Evolutionary conservation across 768 basidiomycete genomes (phyloP).

Genomic region (Suillus plorans): DNA sequence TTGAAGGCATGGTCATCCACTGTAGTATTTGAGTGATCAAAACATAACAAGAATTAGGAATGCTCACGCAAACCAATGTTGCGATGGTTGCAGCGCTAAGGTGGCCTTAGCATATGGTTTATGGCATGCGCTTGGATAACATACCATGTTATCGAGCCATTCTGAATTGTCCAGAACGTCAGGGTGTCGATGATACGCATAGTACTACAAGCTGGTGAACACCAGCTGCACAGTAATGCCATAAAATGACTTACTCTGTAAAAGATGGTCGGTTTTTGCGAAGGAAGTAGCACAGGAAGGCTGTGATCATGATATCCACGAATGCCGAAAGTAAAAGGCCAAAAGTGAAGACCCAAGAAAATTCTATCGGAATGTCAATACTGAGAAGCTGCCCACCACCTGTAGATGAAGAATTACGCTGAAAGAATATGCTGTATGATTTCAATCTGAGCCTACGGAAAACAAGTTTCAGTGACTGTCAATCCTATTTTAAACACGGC

Average conservation of each 20-base stretch:
- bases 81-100: slow-evolving; percentile 15
- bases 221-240: background rate
- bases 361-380: background rate
- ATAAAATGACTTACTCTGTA: slow-evolving; percentile 29
- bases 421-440: slow-evolving; percentile 9
- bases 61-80: slow-evolving; percentile 21
- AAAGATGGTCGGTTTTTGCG: slow-evolving; percentile 36
- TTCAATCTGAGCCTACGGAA: slow-evolving; percentile 14
- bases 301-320: slow-evolving; percentile 47
- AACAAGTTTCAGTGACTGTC: background rate
- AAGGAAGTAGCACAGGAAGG: slow-evolving; percentile 42
- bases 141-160: slow-evolving; percentile 23
- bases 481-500: background rate
- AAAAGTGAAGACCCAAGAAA: slow-evolving; percentile 39
- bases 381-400: background rate
- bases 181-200: slow-evolving; percentile 21
- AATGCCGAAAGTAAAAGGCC: slow-evolving; percentile 45
- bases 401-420: slow-evolving; percentile 14
- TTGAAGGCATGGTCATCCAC: slow-evolving; percentile 23
- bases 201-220: slow-evolving; percentile 13
- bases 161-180: slow-evolving; percentile 22
- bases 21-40: slow-evolving; percentile 5
- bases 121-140: background rate
- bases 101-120: background rate
- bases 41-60: background rate